phyloP scores from a whole-genome alignment of 306 rosid species.

The barrel medic (Medicago truncatula) region MtrunA17r5.0-ANR NC_053043.1:34990001-34990500 shows the following conservation, averaged over 20 bases:
- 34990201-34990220: slow-evolving; percentile 31
- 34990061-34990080: neutral
- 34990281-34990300: slow-evolving; percentile 88
- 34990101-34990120: slow-evolving; percentile 21
- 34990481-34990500: slow-evolving; percentile 10
- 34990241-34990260: slow-evolving; percentile 11
- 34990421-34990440: neutral
- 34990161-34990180: slow-evolving; percentile 33
- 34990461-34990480: neutral
- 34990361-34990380: slow-evolving; percentile 12
- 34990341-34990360: neutral
- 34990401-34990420: slow-evolving; percentile 2
- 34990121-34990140: slow-evolving; percentile 22
- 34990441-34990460: slow-evolving; percentile 3
- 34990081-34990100: slow-evolving; percentile 25
- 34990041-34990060: slow-evolving; percentile 23
- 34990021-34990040: slow-evolving; percentile 20
- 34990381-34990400: neutral
- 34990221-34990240: slow-evolving; percentile 39
- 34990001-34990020: neutral
- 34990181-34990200: slow-evolving; percentile 27
- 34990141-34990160: slow-evolving; percentile 11
- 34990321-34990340: slow-evolving; percentile 82
- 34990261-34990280: slow-evolving; percentile 67
- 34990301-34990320: slow-evolving; percentile 91